Evolutionary conservation across 1,284 basidiomycete species (phyloP), one percentile per base, ranked within the genome.

Genomic region (Microbotryum violaceum): DNA sequence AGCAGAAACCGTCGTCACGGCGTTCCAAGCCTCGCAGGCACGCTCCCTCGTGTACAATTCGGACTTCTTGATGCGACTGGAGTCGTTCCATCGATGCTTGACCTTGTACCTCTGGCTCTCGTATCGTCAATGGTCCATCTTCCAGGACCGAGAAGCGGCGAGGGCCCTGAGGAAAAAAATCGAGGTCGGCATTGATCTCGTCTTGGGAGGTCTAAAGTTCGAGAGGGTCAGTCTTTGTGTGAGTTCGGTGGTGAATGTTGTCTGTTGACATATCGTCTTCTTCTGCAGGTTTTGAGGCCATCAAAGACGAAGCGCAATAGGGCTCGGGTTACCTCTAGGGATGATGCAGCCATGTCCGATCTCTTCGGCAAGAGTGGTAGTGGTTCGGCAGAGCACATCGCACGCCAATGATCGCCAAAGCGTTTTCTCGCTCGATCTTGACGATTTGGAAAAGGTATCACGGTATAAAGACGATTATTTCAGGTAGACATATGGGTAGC

Each of bases 71-170:
- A 57, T 70, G 54, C 70, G 74, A n/a, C 78, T 97, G 45, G 94
- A 97, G 75, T 80, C 81, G 3, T 76, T 92, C 58, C 93, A 97
- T 76, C 87, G 88, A 70, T 77, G 83, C n/a, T 74, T 93, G 29
- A 84, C 88, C 20, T 70, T 88, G 21, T 97, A 97, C 75, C 79
- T 91, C 57, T 98, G 94, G 94, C 80, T 96, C 61, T 81, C 81
- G 25, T 86, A 84, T 75, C 84, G 93, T n/a, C 81, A 85, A 54
- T 82, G 84, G 1, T 79, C 91, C 52, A 81, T 84, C 14, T 97
- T 89, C 74, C 78, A 82, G 20, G 81, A 87, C 44, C 77, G 80
- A 37, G 74, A 77, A 12, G 75, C 79, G 48, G 85, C 83, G 1
- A 56, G 67, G 33, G 46, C 51, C 16, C 51, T 69, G 25, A 56